These are phyloP conservation scores for Acanthamoeba culbertsoni DNA, from an alignment of 208 protist species.

Conservation along the genomic window DNA sequence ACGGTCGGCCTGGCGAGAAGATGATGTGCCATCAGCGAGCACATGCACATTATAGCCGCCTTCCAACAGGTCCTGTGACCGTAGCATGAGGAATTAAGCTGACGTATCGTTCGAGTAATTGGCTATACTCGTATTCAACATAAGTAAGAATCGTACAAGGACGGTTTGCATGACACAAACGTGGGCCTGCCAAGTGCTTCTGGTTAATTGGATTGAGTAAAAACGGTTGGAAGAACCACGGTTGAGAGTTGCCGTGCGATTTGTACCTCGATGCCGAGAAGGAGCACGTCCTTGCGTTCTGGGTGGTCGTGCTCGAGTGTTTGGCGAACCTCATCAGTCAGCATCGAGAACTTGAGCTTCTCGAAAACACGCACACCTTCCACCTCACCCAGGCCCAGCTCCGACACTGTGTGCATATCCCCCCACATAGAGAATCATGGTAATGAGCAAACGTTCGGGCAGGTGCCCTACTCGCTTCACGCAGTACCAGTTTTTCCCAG, in stretches of 20 bases:
- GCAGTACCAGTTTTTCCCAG: neutral
- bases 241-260: neutral
- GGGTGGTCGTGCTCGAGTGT: neutral
- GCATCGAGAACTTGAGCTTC: slow-evolving; percentile 46
- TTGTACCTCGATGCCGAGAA: slow-evolving; percentile 46
- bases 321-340: neutral
- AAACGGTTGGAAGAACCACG: neutral
- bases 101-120: too few species aligned
- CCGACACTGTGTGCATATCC: neutral
- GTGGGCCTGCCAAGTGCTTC: neutral
- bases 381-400: neutral
- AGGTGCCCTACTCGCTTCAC: neutral
- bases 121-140: too few species aligned
- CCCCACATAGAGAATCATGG: neutral
- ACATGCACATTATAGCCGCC: slow-evolving; percentile 30
- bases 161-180: slow-evolving; percentile 37
- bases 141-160: neutral
- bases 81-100: neutral
- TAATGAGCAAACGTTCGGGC: neutral
- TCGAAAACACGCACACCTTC: slow-evolving; percentile 21
- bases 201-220: neutral
- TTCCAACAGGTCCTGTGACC: neutral
- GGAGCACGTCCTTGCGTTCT: slow-evolving; percentile 4
- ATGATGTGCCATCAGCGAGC: slow-evolving; percentile 15
- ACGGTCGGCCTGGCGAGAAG: neutral